These are phyloP conservation scores for Acanthochlamys bracteata DNA, from an alignment of 106 monocot genomes.

Conservation along the genomic window DNA sequence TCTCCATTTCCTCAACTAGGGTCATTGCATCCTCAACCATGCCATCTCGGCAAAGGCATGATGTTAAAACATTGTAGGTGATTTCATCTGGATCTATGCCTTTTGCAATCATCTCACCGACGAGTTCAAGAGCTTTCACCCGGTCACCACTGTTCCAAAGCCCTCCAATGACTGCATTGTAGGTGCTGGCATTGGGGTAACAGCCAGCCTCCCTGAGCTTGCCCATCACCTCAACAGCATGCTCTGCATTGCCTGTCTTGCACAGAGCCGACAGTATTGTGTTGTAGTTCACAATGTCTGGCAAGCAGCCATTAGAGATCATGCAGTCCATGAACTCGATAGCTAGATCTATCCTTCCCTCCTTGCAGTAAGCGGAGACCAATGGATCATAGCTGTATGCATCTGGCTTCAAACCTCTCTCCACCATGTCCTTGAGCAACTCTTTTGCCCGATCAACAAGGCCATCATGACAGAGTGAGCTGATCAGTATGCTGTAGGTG, in stretches of 20 bases:
- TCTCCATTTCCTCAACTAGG: constrained; percentile 46
- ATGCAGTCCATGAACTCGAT: constrained; percentile 57
- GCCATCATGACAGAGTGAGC: constrained; percentile 42
- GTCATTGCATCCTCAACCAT: constrained; percentile 49
- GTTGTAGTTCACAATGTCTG: constrained; percentile 68
- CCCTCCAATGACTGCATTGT: constrained; percentile 52
- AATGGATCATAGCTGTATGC: constrained; percentile 53
- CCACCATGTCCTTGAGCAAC: constrained; percentile 49
- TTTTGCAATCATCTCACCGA: constrained; percentile 37
- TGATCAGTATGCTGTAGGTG: constrained; percentile 49
- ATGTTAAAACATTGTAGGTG: constrained; percentile 51
- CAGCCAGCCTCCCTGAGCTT: constrained; percentile 37
- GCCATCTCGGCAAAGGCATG: constrained; percentile 64
- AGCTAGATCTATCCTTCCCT: constrained; percentile 43
- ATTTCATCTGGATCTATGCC: constrained; percentile 47
- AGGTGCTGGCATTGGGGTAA: constrained; percentile 39
- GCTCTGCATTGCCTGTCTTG: constrained; percentile 37
- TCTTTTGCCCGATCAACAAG: constrained; percentile 30
- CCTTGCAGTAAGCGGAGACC: constrained; percentile 46
- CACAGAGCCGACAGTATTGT: constrained; percentile 51
- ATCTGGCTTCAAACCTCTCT: constrained; percentile 39
- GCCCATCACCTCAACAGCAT: constrained; percentile 35
- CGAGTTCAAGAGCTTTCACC: constrained; percentile 31
- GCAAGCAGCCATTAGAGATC: constrained; percentile 44
- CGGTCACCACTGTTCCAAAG: constrained; percentile 42